Conservation (phyloP, 2,329 filamentous ascomycete genomes). For the Dactylellina drechsleri region DNA sequence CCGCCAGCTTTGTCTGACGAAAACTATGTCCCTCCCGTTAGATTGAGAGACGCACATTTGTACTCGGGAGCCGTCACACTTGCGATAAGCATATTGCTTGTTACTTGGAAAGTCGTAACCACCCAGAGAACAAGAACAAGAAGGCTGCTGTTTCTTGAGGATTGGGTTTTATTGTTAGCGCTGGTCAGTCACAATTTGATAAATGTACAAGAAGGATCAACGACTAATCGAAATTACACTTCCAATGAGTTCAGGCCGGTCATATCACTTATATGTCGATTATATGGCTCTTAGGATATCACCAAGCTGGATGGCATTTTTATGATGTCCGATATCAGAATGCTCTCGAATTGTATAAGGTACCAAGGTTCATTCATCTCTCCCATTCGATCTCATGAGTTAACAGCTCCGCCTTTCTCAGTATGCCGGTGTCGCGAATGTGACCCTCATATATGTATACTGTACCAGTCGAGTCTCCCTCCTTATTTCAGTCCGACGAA, state of each 20-base stretch:
- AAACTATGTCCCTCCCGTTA: constrained; percentile 48
- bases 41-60: constrained; percentile 20
- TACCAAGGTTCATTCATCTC: neutral
- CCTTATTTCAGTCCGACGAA: constrained; percentile 42
- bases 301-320: constrained; percentile 46
- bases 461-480: constrained; percentile 49
- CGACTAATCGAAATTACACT: neutral
- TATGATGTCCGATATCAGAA: constrained; percentile 43
- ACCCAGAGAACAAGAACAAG: constrained; percentile 41
- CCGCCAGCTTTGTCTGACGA: constrained; percentile 41
- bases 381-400: too few relatives aligned
- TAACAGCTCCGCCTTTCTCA: neutral
- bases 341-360: constrained; percentile 39
- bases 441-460: constrained; percentile 45
- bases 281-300: constrained; percentile 15
- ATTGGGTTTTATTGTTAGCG: constrained; percentile 42
- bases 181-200: constrained; percentile 26
- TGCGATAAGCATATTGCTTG: constrained; percentile 25
- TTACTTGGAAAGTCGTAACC: constrained; percentile 42
- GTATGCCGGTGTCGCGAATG: constrained; percentile 35
- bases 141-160: constrained; percentile 44
- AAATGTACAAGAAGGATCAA: neutral
- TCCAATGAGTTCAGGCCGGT: constrained; percentile 10
- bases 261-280: constrained; percentile 27
- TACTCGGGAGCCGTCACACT: constrained; percentile 32